Conservation (phyloP, 345 rosid species). For the Cardamine resedifolia region DNA sequence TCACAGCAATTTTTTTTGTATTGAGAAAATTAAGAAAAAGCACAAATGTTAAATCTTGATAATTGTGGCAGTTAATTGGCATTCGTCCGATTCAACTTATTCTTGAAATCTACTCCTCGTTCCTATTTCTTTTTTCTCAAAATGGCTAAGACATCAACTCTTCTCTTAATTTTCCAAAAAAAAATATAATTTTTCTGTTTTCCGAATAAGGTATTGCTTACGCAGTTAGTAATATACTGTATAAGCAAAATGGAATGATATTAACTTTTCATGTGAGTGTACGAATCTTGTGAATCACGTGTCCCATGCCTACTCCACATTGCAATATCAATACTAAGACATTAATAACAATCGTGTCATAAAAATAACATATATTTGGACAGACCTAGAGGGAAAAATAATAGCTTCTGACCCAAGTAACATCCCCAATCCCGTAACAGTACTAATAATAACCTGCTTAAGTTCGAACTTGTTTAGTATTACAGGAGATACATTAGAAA, state of each 20-base stretch:
- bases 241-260: neutral
- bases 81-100: neutral
- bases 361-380: neutral
- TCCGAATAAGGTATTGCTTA: neutral
- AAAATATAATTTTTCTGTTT: neutral
- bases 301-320: neutral
- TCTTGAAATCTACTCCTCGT: conserved; percentile 17
- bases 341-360: neutral
- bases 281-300: neutral
- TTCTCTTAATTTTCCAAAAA: neutral
- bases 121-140: neutral
- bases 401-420: neutral
- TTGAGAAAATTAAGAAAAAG: too few relatives aligned
- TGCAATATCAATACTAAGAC: neutral
- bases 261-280: neutral
- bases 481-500: conserved; percentile 5
- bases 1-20: too few relatives aligned
- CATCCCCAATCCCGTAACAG: neutral
- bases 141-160: neutral
- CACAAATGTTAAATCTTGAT: too few relatives aligned
- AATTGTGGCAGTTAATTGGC: too few relatives aligned
- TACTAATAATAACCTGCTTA: neutral
- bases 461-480: conserved; percentile 2
- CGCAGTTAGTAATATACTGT: neutral
- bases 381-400: neutral